These are phyloP conservation scores for Tetrahymena elliotti DNA, from an alignment of 73 alveolate genomes.

Conservation along the genomic window DNA sequence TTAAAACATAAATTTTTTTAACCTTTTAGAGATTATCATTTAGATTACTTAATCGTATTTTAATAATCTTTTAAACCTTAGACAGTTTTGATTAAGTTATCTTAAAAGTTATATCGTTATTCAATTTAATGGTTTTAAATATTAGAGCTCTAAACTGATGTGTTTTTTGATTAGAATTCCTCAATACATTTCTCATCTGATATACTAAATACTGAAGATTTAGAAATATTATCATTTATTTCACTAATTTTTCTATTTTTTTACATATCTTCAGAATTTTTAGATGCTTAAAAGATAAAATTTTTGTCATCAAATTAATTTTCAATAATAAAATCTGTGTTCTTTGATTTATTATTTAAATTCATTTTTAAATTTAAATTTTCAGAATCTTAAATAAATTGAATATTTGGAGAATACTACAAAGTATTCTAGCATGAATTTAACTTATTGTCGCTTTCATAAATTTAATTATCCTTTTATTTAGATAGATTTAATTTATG, in stretches of 20 bases:
- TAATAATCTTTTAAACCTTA: no score
- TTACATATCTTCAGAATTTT: background rate
- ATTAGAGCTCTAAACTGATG: background rate
- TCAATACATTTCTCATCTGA: background rate
- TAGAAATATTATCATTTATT: background rate
- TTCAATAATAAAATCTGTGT: background rate
- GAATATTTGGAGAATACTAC: background rate
- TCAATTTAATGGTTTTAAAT: no score
- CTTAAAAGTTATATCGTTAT: background rate
- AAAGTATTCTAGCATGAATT: background rate
- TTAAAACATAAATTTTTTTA: no score
- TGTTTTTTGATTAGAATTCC: no score
- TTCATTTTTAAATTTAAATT: no score
- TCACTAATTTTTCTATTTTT: background rate
- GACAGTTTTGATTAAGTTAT: background rate
- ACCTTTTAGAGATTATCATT: no score
- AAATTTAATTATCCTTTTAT: background rate
- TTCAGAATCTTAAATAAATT: no score
- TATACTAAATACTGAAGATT: background rate
- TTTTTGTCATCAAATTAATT: background rate
- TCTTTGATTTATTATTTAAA: no score
- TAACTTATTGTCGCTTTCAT: background rate
- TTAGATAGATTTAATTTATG: no score
- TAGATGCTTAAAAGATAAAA: background rate
- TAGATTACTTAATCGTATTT: no score